Evolutionary conservation across 1,284 basidiomycete species (phyloP).

Genomic region (Ganoderma multipileum): DNA sequence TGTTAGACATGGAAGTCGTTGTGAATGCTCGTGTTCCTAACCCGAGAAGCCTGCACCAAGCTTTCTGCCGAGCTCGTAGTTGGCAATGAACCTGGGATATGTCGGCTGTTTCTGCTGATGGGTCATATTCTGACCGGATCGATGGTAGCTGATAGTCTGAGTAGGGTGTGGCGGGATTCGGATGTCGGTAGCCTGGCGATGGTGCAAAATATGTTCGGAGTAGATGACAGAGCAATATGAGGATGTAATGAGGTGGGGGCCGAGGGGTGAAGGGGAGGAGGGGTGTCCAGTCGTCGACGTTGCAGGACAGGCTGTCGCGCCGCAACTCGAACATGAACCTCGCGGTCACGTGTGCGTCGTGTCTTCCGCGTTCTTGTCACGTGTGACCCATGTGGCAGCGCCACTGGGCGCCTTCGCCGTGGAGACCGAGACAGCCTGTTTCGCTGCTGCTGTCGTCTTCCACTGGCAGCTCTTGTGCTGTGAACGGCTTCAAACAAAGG

Average conservation of each 20-base stretch:
- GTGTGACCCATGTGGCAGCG: conserved; percentile 15
- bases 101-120: conserved; percentile 12
- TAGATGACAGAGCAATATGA: not conserved
- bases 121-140: conserved; percentile 18
- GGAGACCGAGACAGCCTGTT: not conserved
- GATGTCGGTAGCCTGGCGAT: not conserved
- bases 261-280: conserved; percentile 10
- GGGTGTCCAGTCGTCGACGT: conserved; percentile 9
- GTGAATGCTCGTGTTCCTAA: conserved; percentile 22
- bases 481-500: not conserved
- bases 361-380: conserved; percentile 23
- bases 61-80: conserved; percentile 40
- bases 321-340: conserved; percentile 31
- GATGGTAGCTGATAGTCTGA: conserved; percentile 17
- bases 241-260: not conserved
- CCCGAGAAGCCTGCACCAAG: conserved; percentile 47
- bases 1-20: not conserved
- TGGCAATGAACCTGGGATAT: conserved; percentile 40
- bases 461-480: not conserved
- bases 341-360: conserved; percentile 39
- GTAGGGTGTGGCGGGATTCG: conserved; percentile 6
- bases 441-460: not conserved
- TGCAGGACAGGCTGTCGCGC: conserved; percentile 14
- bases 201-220: not conserved
- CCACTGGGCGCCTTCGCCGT: not conserved